Conservation (phyloP, 2,329 filamentous ascomycete species). For the Grosmannia penicillata region DNA sequence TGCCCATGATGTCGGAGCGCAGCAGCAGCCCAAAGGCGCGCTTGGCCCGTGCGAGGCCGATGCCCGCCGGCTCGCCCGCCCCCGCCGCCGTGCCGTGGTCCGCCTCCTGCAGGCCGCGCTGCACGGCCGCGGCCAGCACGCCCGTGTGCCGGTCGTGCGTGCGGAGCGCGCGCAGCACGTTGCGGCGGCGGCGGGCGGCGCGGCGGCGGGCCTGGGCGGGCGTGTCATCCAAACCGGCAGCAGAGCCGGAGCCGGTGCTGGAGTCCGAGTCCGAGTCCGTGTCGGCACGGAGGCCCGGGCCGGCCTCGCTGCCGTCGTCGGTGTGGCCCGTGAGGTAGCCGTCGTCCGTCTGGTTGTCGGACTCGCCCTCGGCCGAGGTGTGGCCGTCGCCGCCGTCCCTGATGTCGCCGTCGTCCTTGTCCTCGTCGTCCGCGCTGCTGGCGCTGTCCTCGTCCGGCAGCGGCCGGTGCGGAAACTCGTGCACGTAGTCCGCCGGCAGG, state of each 20-base stretch:
- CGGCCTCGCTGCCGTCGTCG: neutral
- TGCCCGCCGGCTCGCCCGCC: constrained; percentile 20
- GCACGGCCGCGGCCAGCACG: constrained; percentile 53
- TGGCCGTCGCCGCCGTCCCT: neutral
- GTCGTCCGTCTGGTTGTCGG: neutral
- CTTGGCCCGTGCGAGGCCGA: constrained; percentile 46
- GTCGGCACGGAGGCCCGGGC: neutral
- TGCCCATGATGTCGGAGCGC: constrained; percentile 34
- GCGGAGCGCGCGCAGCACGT: constrained; percentile 12
- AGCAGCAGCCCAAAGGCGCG: constrained; percentile 63
- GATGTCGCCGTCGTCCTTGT: neutral
- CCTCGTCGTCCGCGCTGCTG: constrained; percentile 9
- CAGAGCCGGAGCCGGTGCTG: too few species aligned
- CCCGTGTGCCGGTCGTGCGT: constrained; percentile 38
- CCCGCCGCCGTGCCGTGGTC: constrained; percentile 5
- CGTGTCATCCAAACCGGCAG: too few species aligned
- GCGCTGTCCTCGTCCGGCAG: constrained; percentile 14
- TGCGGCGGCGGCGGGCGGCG: constrained; percentile 17
- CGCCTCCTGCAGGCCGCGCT: constrained; percentile 48
- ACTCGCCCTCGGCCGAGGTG: neutral
- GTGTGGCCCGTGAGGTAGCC: neutral
- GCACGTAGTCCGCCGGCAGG: constrained; percentile 21
- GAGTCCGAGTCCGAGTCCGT: neutral
- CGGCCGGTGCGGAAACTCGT: constrained; percentile 37
- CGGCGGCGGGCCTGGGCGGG: constrained; percentile 1